phyloP scores from a whole-genome alignment of 176 grass and related monocot genomes.

The Zoysia japonica region DNA sequence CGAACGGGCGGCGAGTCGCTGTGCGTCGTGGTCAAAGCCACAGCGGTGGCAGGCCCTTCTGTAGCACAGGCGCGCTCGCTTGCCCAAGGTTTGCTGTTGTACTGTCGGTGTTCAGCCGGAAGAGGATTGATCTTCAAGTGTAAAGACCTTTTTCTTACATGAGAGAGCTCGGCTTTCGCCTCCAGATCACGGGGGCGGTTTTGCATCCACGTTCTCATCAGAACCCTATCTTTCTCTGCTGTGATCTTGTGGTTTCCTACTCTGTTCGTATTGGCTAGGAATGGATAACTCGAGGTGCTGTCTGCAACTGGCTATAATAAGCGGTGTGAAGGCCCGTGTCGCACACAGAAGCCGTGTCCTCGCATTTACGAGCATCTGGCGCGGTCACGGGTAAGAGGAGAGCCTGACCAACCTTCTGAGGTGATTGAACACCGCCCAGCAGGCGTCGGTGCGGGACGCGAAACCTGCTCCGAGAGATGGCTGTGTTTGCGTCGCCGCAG shows the following conservation, averaged over 20 bases:
- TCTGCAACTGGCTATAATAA: neutral
- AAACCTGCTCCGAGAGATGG: neutral
- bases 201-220: too few species aligned
- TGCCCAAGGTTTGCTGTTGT: slow-evolving; percentile 26
- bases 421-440: too few species aligned
- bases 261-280: too few species aligned
- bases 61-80: slow-evolving; percentile 38
- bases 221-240: too few species aligned
- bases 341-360: neutral
- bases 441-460: neutral
- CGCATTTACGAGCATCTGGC: neutral
- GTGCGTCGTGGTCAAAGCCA: slow-evolving; percentile 81
- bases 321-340: neutral
- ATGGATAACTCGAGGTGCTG: too few species aligned
- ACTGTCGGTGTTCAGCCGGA: neutral
- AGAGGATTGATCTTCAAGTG: slow-evolving; percentile 31
- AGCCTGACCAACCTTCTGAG: neutral
- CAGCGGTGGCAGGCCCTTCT: slow-evolving; percentile 68
- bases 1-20: slow-evolving; percentile 44
- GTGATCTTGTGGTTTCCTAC: too few species aligned
- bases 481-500: neutral
- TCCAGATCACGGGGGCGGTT: neutral
- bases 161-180: slow-evolving; percentile 34
- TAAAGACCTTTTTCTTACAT: slow-evolving; percentile 37
- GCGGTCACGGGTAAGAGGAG: neutral